Evolutionary conservation across 805 yeast genomes (phyloP).

Genomic region (Metschnikowia lunata): DNA sequence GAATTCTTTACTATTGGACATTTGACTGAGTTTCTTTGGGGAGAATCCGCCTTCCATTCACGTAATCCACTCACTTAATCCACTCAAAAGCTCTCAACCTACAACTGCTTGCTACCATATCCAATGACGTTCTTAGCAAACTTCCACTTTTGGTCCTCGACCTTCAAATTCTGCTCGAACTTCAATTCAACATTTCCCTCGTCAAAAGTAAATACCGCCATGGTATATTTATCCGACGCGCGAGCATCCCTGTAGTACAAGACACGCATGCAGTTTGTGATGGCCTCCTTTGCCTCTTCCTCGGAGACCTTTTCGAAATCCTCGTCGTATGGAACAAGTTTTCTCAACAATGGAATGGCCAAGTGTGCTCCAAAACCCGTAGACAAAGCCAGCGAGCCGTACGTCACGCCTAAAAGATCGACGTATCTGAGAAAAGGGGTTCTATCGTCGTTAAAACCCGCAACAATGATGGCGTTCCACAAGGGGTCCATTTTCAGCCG

Average conservation of each 20-base stretch:
- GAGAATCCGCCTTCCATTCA: no score
- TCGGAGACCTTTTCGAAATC: conserved; percentile 68
- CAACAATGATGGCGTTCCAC: conserved; percentile 92
- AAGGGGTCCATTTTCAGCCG: conserved; percentile 92
- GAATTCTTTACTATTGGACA: no score
- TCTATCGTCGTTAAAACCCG: conserved; percentile 69
- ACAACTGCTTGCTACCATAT: conserved; percentile 68
- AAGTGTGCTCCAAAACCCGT: conserved; percentile 96
- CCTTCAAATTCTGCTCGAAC: conserved; percentile 61
- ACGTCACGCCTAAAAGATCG: conserved; percentile 88
- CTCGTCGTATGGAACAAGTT: conserved; percentile 71
- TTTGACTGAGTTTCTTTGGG: no score
- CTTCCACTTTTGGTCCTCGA: conserved; percentile 80
- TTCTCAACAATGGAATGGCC: conserved; percentile 88
- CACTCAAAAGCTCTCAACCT: not conserved
- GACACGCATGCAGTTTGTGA: conserved; percentile 87
- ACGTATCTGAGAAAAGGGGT: conserved; percentile 77
- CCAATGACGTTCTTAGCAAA: conserved; percentile 88
- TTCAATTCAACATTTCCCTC: conserved; percentile 48
- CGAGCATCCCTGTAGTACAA: conserved; percentile 95
- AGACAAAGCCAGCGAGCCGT: conserved; percentile 82
- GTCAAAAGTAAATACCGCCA: conserved; percentile 60
- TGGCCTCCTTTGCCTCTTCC: conserved; percentile 70
- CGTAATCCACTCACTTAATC: no score
- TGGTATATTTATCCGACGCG: conserved; percentile 77